Evolutionary conservation across 164 flowering plant genomes (phyloP).

Genomic region (Malania oleifera): DNA sequence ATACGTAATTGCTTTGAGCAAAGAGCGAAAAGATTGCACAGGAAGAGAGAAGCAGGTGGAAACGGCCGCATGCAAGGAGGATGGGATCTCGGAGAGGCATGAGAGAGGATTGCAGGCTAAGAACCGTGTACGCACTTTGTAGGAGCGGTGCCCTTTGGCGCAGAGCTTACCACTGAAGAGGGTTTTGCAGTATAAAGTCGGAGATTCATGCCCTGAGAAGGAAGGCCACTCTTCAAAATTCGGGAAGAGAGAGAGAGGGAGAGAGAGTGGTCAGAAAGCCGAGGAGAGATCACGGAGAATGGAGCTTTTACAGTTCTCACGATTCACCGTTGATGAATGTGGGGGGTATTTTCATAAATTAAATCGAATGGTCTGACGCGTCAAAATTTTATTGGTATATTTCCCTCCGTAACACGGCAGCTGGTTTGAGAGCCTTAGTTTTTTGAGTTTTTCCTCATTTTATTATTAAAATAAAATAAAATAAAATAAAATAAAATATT

Average conservation of each 20-base stretch:
- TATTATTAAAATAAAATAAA: no score
- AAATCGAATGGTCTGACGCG: no score
- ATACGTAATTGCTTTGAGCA: slow-evolving; percentile 5
- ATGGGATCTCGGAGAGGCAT: slow-evolving; percentile 22
- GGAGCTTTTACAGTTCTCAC: no score
- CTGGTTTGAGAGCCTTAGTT: no score
- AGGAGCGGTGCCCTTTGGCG: not conserved
- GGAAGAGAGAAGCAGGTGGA: slow-evolving; percentile 5
- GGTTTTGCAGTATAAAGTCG: not conserved
- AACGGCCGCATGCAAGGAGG: slow-evolving; percentile 1
- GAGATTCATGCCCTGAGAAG: not conserved
- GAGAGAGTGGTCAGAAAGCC: not conserved
- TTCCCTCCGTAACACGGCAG: no score
- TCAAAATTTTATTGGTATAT: no score
- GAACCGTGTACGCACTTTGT: slow-evolving; percentile 19
- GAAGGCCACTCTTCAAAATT: not conserved
- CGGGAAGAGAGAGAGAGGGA: not conserved
- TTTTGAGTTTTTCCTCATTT: no score
- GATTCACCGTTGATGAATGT: no score
- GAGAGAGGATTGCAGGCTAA: slow-evolving; percentile 22
- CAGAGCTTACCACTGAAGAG: not conserved
- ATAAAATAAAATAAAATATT: no score
- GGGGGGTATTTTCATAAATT: no score
- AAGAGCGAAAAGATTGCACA: not conserved
- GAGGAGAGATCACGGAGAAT: not conserved